A percentile compares a stretch with the other conserved stretches of the same genome.
phyloP scores from a whole-genome alignment of 108 stramenopile species.

The Cyclotella sp. region DNA sequence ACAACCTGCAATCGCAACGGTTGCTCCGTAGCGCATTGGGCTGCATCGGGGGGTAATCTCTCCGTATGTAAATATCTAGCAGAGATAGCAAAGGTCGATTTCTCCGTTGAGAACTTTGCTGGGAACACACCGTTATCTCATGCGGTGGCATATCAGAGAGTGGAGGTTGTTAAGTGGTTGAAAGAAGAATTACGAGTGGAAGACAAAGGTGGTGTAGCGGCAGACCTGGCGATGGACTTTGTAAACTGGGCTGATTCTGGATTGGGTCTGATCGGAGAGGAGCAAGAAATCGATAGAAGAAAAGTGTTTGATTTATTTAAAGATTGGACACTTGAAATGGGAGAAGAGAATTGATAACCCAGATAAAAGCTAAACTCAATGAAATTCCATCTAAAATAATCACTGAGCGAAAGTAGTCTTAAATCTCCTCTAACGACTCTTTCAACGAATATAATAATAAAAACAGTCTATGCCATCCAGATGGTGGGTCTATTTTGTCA shows the following conservation, averaged over 20 bases:
- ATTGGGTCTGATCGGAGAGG: constrained; percentile 26
- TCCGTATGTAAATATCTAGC: constrained; percentile 74
- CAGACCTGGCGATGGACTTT: constrained; percentile 46
- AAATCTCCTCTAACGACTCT: constrained; percentile 2
- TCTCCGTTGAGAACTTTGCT: constrained; percentile 68
- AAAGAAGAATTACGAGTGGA: constrained; percentile 46
- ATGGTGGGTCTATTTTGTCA: constrained; percentile 17
- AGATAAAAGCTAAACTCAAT: neutral
- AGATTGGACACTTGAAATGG: constrained; percentile 43
- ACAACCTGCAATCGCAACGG: constrained; percentile 72
- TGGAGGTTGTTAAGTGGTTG: constrained; percentile 72
- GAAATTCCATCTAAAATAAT: neutral
- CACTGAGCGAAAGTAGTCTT: neutral
- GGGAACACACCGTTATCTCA: constrained; percentile 84
- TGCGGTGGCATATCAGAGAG: constrained; percentile 79
- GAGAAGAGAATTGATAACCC: neutral
- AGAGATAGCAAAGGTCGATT: constrained; percentile 67
- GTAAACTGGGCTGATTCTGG: constrained; percentile 44
- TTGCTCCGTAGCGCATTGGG: constrained; percentile 87
- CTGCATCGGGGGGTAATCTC: constrained; percentile 46
- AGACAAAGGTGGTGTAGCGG: constrained; percentile 32
- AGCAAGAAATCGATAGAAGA: constrained; percentile 40
- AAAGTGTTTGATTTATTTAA: constrained; percentile 42
- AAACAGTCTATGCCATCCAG: constrained; percentile 29
- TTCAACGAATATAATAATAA: constrained; percentile 22